Evolutionary conservation across 2,329 filamentous ascomycete species (phyloP), one percentile per base, ranked within the genome.

Genomic region (Hypoxylon rubiginosum): DNA sequence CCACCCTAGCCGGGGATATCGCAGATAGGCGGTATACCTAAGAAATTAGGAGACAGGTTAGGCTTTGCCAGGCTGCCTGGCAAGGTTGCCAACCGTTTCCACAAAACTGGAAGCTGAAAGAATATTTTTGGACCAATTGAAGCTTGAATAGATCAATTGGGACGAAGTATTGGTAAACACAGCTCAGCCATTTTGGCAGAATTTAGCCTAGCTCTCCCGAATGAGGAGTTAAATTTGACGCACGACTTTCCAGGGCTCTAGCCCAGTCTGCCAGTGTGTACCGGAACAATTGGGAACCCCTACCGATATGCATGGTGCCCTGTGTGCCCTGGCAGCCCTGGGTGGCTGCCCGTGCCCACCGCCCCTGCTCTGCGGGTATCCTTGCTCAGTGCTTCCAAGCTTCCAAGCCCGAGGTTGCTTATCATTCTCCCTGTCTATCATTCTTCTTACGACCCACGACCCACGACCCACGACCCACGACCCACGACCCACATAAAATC

Each of bases 401-500:
- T n/a, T n/a, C 13, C 34, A 39, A 39, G 34, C 34, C 34, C 15
- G 15, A 39, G 34, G 34, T 53, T 28, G 51, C 32, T 24, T 53
- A 53, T 68, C 50, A 28, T 21, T 19, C 30, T 61, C 13, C 51
- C 32, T 48, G n/a, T 48, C 54, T n/a, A n/a, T n/a, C n/a, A n/a
- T n/a, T n/a, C n/a, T 15, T 9, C 55, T 67, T 55, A 24, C 21
- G 2, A 24, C 21, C 21, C 21, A 24, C 21, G 21, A 4, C 21
- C 21, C 10, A 13, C 43, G 57, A 17, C 58, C 39, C 54, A 48
- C 7, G 67, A 66, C 67, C 67, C 10, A 13, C 43, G 57, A 17
- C 58, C 39, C 54, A 48, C 7, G 67, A 66, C 67, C 67, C 67
- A 70, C 65, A 70, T 68, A 70, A 70, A 68, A 64, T 57, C 57